Evolutionary conservation across 2,329 filamentous ascomycete species (phyloP), one percentile per base, ranked within the genome.

Genomic region (Periconia sp.): DNA sequence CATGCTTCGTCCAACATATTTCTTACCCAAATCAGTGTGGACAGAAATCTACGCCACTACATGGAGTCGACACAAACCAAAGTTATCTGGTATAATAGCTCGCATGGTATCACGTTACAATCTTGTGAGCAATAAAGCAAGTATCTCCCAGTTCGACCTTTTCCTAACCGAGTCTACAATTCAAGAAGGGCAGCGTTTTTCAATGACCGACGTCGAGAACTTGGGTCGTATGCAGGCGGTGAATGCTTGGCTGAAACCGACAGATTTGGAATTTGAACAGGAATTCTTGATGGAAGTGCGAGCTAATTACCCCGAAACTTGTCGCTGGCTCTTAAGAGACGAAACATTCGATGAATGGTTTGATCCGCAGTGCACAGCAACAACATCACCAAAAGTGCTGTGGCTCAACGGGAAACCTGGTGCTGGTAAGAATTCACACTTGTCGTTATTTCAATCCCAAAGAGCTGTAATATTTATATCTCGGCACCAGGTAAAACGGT

Each of bases 401-500:
- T 77, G 75, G 74, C 50, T 78, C 1, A 72, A 67, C 54, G 75
- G 76, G 2, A 75, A 70, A 11, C 74, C 74, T 20, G 76, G 75
- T 9, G 72, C 74, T 45, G 74, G 75, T 73, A 60, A 56, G 62
- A 46, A 18, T 33, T 27, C 9, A 44, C 5, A 18, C n/a, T 43
- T 14, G 33, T 5, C 33, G 33, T 37, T 41, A 31, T 23, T 42
- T 13, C 6, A 45, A 10, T 35, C 23, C 47, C 31, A 14, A 45
- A 5, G 13, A 13, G 15, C n/a, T n/a, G n/a, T 5, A 11, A 13
- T 37, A 37, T 11, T 37, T 14, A 20, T 45, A 52, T 31, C 52
- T 45, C 11, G 19, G 20, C 18, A 41, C 23, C 45, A 77, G 76
- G 76, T 2, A 80, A 80, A 63, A 75, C 76, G 0, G 59, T 78